phyloP scores from a whole-genome alignment of 441 rosid genomes.

The Bruguiera hainesii region DNA sequence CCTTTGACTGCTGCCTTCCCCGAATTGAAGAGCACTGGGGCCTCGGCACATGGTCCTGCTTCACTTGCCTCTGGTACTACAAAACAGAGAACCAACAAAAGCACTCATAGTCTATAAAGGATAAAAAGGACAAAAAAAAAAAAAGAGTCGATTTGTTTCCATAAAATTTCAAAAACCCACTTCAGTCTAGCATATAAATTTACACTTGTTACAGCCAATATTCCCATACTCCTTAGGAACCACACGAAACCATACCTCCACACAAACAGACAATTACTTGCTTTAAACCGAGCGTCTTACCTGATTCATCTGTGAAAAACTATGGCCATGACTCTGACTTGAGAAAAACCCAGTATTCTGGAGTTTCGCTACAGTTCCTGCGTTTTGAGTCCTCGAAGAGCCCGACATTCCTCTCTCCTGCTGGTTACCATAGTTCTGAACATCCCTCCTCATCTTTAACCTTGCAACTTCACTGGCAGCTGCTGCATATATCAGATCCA shows the following conservation, averaged over 20 bases:
- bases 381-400: conserved; percentile 17
- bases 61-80: conserved; percentile 29
- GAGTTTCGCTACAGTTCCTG: conserved; percentile 2
- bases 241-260: not conserved
- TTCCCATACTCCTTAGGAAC: not conserved
- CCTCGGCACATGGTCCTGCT: conserved; percentile 21
- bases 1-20: conserved; percentile 31
- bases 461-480: conserved; percentile 74
- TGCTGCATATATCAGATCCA: conserved; percentile 65
- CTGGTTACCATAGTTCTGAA: conserved; percentile 14
- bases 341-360: conserved; percentile 29
- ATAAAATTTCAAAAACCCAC: not conserved
- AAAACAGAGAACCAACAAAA: not conserved
- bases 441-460: conserved; percentile 41
- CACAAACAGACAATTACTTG: not conserved
- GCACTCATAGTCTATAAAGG: not conserved
- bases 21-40: conserved; percentile 22
- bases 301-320: conserved; percentile 18
- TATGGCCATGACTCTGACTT: conserved; percentile 16
- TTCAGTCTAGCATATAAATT: not conserved
- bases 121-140: not conserved
- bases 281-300: conserved; percentile 4
- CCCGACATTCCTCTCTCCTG: conserved; percentile 22
- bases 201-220: not conserved
- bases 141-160: not conserved